Percentiles rank a stretch among this genome's conserved stretches.
These are phyloP conservation scores for Diaporthe humulicola DNA, from an alignment of 2,329 filamentous ascomycete species.

Conservation along the genomic window DNA sequence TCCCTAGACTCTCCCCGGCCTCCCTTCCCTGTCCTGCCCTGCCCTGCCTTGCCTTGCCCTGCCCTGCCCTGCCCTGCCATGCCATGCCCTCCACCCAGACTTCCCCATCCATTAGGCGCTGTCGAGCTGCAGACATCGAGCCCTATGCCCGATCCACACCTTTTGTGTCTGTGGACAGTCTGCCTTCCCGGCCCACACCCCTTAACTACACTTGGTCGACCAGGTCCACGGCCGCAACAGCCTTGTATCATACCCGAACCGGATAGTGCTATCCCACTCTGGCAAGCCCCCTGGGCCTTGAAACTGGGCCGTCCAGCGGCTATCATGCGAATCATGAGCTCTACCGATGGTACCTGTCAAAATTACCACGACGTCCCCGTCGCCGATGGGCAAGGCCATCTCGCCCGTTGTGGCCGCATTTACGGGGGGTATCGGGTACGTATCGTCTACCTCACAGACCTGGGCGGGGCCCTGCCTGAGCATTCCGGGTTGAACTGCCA, in stretches of 20 bases:
- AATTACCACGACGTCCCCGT: slow-evolving; percentile 5
- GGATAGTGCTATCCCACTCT: slow-evolving; percentile 18
- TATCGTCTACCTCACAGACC: slow-evolving; percentile 16
- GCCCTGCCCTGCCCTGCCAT: slow-evolving; percentile 11
- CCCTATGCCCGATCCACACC: slow-evolving; percentile 29
- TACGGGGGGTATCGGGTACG: slow-evolving; percentile 8
- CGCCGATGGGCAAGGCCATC: slow-evolving; percentile 14
- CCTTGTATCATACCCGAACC: slow-evolving; percentile 8
- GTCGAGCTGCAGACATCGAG: slow-evolving; percentile 34
- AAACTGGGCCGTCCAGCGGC: slow-evolving; percentile 22
- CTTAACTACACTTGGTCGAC: slow-evolving; percentile 34
- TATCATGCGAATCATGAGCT: slow-evolving; percentile 33
- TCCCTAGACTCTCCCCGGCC: slow-evolving; percentile 19
- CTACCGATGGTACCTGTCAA: slow-evolving; percentile 24
- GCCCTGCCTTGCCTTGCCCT: slow-evolving; percentile 2
- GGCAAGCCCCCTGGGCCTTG: slow-evolving; percentile 20
- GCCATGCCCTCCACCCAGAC: slow-evolving; percentile 21
- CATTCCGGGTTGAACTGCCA: neutral
- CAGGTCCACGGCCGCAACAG: neutral
- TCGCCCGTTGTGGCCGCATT: slow-evolving; percentile 9
- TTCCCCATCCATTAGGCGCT: slow-evolving; percentile 30
- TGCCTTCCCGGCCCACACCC: slow-evolving; percentile 21
- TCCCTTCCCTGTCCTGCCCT: neutral
- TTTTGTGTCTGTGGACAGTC: slow-evolving; percentile 1
- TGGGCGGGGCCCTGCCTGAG: slow-evolving; percentile 1